Evolutionary conservation across 495 filamentous ascomycete species (phyloP), one percentile per base, ranked within the genome.

Genomic region (Chaetomidium leptoderma): DNA sequence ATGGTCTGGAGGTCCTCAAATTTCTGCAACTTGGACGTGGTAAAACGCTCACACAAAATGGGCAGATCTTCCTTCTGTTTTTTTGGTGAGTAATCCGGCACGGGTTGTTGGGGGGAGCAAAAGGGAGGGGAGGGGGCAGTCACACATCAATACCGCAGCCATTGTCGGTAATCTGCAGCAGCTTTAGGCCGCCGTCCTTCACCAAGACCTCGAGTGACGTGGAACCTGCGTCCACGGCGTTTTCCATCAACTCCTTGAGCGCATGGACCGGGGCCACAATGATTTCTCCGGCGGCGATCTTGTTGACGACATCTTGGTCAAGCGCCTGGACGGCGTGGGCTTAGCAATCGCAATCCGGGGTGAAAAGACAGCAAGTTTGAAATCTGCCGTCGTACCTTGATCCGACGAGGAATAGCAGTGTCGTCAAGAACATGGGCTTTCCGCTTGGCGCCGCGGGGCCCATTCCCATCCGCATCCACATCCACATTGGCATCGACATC

Each of bases 201-300:
- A 95, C 87, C 4, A 96, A 70, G 44, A 99, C 86, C 67, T 99
- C 95, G 39, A 99, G 75, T 6, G 86, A 85, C 1, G 93, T 96
- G 2, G 93, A 90, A 17, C 95, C 92, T 29, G 95, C 95, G 73
- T 99, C 95, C 33, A 99, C 95, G 8, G 95, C 85, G 63, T 99
- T 99, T 66, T 99, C 95, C 13, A 97, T 95, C 45, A 99, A 76
- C 71, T 99, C 95, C 75, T 99, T 99, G 30, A 99, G 73, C 19
- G 95, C 95, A 69, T 99, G 90, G 57, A 97, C 91, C 23, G 95
- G 95, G 11, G 95, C 93, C 50, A 97, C 91, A 51, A 99, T 97
- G 59, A 97, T 99, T 69, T 99, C 95, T 16, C 95, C 95, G n/a
- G 95, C 95, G 8, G 95, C 95, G 63, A 99, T 99, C 74, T 97